These are phyloP conservation scores for Apophysomyces sp. DNA, from an alignment of 371 early-diverging fungal species.

Conservation along the genomic window DNA sequence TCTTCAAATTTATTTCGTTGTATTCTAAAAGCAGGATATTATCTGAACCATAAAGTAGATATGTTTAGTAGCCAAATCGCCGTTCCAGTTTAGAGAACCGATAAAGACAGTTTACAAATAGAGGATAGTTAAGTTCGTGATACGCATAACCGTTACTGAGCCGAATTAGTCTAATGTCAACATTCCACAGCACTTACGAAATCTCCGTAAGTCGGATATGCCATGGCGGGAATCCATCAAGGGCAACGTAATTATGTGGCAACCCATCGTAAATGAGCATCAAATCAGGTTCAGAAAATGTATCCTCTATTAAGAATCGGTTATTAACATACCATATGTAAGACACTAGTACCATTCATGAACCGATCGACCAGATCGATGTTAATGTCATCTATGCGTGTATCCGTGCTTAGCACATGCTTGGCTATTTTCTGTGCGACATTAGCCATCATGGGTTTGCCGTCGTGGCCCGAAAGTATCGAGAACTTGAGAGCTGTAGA, in stretches of 20 bases:
- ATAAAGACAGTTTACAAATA: constrained; percentile 44
- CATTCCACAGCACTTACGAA: constrained; percentile 34
- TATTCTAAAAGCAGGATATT: neutral
- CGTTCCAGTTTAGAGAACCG: constrained; percentile 53
- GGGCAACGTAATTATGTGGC: constrained; percentile 48
- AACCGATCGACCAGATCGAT: constrained; percentile 27
- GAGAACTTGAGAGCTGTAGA: constrained; percentile 29
- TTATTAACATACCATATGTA: neutral
- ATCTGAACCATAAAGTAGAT: neutral
- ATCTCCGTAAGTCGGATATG: constrained; percentile 62
- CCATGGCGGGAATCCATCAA: constrained; percentile 69
- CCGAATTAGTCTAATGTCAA: neutral
- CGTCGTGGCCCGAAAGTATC: constrained; percentile 36
- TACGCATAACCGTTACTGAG: constrained; percentile 12
- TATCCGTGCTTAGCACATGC: constrained; percentile 1
- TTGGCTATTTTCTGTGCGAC: constrained; percentile 27
- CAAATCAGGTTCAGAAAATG: constrained; percentile 57
- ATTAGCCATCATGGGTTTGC: constrained; percentile 21
- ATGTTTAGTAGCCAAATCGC: constrained; percentile 44
- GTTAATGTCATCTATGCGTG: constrained; percentile 24
- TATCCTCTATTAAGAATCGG: constrained; percentile 5
- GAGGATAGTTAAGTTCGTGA: constrained; percentile 36
- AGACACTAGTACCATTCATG: constrained; percentile 29
- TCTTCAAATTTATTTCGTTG: neutral
- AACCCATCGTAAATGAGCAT: constrained; percentile 59